A percentile compares a stretch with the other conserved stretches of the same genome.
These are phyloP conservation scores for Heliocybe sulcata DNA, from an alignment of 1,284 basidiomycete species.

Conservation along the genomic window DNA sequence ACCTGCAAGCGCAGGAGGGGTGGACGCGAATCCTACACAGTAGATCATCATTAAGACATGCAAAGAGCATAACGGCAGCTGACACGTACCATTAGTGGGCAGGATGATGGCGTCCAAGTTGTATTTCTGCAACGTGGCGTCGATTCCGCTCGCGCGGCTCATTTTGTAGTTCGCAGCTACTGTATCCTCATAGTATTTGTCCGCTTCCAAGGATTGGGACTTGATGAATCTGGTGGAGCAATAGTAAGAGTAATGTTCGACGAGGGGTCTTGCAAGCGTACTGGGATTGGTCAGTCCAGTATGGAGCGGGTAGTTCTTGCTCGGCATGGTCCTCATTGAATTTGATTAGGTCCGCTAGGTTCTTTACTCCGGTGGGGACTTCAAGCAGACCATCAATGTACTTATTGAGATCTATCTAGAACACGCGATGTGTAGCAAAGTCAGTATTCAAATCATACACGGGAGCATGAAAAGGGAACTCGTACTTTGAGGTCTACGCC, in stretches of 20 bases:
- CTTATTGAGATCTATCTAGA: constrained; percentile 25
- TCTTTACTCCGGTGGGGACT: constrained; percentile 27
- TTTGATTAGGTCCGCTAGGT: constrained; percentile 32
- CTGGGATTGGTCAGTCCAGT: constrained; percentile 32
- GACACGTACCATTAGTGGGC: constrained; percentile 24
- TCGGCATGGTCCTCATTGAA: constrained; percentile 35
- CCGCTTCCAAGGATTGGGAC: neutral
- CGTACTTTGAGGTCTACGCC: constrained; percentile 34
- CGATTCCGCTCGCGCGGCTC: constrained; percentile 35
- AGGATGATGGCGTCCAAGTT: constrained; percentile 37
- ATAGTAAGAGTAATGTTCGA: neutral
- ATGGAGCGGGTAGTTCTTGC: constrained; percentile 31
- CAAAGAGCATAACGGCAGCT: constrained; percentile 1
- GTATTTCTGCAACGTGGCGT: constrained; percentile 32
- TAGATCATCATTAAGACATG: neutral
- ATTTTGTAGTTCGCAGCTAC: constrained; percentile 1
- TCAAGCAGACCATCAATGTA: constrained; percentile 25
- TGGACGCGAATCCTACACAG: constrained; percentile 13
- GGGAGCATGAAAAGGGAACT: neutral
- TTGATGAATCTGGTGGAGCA: constrained; percentile 6
- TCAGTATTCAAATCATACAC: neutral
- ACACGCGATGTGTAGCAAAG: neutral
- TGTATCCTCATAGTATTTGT: neutral
- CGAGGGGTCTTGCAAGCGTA: constrained; percentile 15
- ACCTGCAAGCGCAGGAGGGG: constrained; percentile 31